phyloP scores from a whole-genome alignment of 2,329 filamentous ascomycete genomes.

The Hysterium pulicare region DNA sequence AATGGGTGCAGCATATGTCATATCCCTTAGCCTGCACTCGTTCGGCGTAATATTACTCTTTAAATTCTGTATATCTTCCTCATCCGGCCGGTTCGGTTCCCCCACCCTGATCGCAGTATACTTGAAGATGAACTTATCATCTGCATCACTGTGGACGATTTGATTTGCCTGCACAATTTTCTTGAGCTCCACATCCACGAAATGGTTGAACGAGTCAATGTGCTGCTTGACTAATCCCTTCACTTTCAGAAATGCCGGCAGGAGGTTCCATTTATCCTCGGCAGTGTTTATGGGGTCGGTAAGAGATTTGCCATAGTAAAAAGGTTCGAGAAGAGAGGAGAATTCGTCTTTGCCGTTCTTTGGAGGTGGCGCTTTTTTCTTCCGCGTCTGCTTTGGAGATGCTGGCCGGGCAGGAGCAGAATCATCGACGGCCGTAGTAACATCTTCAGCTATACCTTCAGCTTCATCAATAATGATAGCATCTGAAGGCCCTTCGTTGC shows the following conservation, averaged over 20 bases:
- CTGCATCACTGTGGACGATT: slow-evolving; percentile 84
- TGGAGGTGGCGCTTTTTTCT: slow-evolving; percentile 25
- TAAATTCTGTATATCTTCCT: slow-evolving; percentile 54
- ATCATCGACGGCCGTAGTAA: slow-evolving; percentile 8
- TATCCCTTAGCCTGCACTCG: slow-evolving; percentile 92
- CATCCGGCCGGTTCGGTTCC: slow-evolving; percentile 73
- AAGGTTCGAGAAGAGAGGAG: slow-evolving; percentile 64
- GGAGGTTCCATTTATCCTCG: slow-evolving; percentile 90
- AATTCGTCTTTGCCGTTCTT: slow-evolving; percentile 48
- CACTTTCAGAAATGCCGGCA: slow-evolving; percentile 96
- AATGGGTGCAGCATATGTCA: slow-evolving; percentile 96
- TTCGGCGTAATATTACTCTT: slow-evolving; percentile 73
- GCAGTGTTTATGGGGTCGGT: slow-evolving; percentile 69
- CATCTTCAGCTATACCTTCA: background rate
- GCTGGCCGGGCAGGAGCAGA: slow-evolving; percentile 9
- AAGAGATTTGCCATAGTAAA: slow-evolving; percentile 65
- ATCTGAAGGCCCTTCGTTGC: background rate
- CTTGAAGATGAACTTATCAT: slow-evolving; percentile 89
- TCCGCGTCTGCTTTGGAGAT: slow-evolving; percentile 15
- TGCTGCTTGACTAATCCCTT: slow-evolving; percentile 97
- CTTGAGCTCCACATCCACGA: slow-evolving; percentile 93
- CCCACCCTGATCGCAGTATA: slow-evolving; percentile 87
- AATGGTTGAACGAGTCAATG: slow-evolving; percentile 98
- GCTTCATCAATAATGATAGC: background rate
- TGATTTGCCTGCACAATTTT: slow-evolving; percentile 93